These are phyloP conservation scores for Capsella rubella DNA, from an alignment of 441 rosid genomes.

Conservation along the genomic window DNA sequence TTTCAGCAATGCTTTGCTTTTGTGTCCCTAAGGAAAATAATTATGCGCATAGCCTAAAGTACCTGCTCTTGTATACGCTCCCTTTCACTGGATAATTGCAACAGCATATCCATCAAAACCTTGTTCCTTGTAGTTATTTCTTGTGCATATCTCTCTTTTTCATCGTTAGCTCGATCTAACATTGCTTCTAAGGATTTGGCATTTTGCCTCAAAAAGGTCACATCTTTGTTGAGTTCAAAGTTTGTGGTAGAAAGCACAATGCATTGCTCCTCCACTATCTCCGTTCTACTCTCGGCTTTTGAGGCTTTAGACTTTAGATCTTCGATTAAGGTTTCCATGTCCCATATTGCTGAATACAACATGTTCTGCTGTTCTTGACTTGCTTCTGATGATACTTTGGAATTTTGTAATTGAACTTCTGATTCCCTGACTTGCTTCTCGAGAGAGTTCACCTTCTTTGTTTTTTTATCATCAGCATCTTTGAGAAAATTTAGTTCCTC, in stretches of 20 bases:
- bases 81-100: slow-evolving; percentile 74
- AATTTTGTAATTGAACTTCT: slow-evolving; percentile 72
- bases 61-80: slow-evolving; percentile 90
- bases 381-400: slow-evolving; percentile 79
- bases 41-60: slow-evolving; percentile 19
- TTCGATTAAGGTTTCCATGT: slow-evolving; percentile 94
- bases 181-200: slow-evolving; percentile 59
- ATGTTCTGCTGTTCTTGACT: slow-evolving; percentile 92
- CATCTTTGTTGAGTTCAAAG: slow-evolving; percentile 65
- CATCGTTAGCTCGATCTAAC: slow-evolving; percentile 61
- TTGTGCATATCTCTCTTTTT: slow-evolving; percentile 60
- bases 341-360: slow-evolving; percentile 96
- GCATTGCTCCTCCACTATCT: slow-evolving; percentile 80
- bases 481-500: slow-evolving; percentile 86
- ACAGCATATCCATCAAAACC: slow-evolving; percentile 72
- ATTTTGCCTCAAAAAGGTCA: slow-evolving; percentile 58
- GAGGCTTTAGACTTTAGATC: slow-evolving; percentile 90
- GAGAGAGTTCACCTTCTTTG: slow-evolving; percentile 72
- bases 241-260: slow-evolving; percentile 67
- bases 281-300: slow-evolving; percentile 79
- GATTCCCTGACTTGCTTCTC: slow-evolving; percentile 88
- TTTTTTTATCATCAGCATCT: slow-evolving; percentile 57
- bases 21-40: slow-evolving; percentile 13
- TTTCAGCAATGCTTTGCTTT: slow-evolving; percentile 21
- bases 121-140: slow-evolving; percentile 66